Evolutionary conservation across 306 rosid genomes (phyloP).

Genomic region (Quercus parvula): DNA sequence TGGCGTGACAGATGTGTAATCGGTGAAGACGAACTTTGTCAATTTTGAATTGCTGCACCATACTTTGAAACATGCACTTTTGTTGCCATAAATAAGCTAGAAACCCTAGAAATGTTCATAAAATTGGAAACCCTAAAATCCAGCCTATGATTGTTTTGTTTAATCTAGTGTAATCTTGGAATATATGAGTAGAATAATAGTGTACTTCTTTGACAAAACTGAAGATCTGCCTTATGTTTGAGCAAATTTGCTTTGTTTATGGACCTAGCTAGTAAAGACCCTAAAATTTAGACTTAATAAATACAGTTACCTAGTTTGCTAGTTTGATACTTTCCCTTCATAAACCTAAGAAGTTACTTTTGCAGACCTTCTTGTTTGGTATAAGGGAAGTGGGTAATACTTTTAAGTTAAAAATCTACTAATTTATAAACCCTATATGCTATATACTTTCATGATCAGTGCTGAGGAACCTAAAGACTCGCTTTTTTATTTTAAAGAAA

Average conservation of each 20-base stretch:
- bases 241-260: conserved; percentile 17
- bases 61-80: conserved; percentile 43
- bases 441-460: background rate
- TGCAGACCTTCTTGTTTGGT: conserved; percentile 1
- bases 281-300: conserved; percentile 33
- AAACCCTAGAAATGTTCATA: conserved; percentile 54
- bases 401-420: conserved; percentile 17
- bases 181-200: conserved; percentile 28
- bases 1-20: conserved; percentile 4
- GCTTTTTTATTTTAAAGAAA: background rate
- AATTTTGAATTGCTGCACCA: conserved; percentile 37
- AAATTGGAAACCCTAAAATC: conserved; percentile 31
- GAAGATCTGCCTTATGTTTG: conserved; percentile 25
- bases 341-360: conserved; percentile 16
- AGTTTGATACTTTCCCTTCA: conserved; percentile 14
- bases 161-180: conserved; percentile 31
- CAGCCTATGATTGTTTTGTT: conserved; percentile 29
- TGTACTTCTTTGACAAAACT: conserved; percentile 27
- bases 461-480: background rate
- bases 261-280: conserved; percentile 25
- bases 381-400: background rate
- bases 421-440: background rate
- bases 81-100: conserved; percentile 42
- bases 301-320: background rate
- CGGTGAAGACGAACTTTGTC: conserved; percentile 31